phyloP scores from a whole-genome alignment of 1,139 yeast genomes.

The Pichia sp. region DNA sequence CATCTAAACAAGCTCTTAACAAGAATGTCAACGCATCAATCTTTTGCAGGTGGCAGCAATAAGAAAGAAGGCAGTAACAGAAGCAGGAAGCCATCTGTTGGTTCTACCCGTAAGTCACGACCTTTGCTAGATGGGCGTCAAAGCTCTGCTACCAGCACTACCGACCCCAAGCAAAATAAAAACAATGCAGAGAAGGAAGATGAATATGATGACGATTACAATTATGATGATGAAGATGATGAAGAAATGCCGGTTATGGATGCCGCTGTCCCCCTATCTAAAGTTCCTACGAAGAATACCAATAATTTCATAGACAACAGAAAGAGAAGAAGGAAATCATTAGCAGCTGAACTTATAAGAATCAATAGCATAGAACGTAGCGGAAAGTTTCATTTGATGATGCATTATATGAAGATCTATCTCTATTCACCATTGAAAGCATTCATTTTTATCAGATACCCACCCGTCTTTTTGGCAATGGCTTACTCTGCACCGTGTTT shows the following conservation, averaged over 20 bases:
- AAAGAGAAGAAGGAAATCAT: constrained; percentile 20
- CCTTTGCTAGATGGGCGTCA: not conserved
- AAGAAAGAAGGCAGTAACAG: not conserved
- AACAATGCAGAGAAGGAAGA: constrained; percentile 8
- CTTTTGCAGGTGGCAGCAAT: constrained; percentile 9
- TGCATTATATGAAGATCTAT: constrained; percentile 37
- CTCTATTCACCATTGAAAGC: constrained; percentile 47
- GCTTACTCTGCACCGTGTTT: constrained; percentile 64
- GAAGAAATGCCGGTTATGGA: constrained; percentile 28
- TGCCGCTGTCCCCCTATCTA: constrained; percentile 33
- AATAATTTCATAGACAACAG: constrained; percentile 29
- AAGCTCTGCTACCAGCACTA: not conserved
- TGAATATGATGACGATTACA: not conserved
- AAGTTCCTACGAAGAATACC: constrained; percentile 28
- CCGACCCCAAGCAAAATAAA: not conserved
- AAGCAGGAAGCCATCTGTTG: constrained; percentile 9
- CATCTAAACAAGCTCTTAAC: constrained; percentile 23
- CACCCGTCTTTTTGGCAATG: constrained; percentile 68
- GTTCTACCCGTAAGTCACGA: not conserved
- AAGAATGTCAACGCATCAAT: constrained; percentile 24
- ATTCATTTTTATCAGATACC: constrained; percentile 52
- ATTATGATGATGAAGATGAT: constrained; percentile 18
- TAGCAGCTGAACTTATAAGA: constrained; percentile 29
- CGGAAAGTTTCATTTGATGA: constrained; percentile 19
- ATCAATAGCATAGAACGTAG: constrained; percentile 20